Evolutionary conservation across 768 basidiomycete genomes (phyloP), one percentile per base, ranked within the genome.

Genomic region (Pholiota conissans): DNA sequence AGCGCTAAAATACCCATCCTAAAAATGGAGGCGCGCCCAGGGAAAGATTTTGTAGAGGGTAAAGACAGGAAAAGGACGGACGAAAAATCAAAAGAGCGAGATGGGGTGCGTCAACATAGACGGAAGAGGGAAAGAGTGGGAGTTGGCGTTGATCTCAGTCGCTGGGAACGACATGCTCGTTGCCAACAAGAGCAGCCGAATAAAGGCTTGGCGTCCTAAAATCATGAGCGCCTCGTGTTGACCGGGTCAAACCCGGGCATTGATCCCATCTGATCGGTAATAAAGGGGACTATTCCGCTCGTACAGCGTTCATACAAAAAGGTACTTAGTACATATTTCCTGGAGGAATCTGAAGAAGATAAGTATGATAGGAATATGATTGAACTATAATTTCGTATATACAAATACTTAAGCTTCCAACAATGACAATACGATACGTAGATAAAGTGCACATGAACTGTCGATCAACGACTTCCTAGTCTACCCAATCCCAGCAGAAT

Each of bases 1-100:
- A 67, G 49, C 40, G 56, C 58, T 14, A 63, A 42, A 32, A 61
- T 50, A 26, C 55, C 57, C 52, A 62, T 62, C 24, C 45, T 18
- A 39, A 53, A 14, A 34, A 34, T 27, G 37, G 9, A 27, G 35
- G 26, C 11, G 26, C 11, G 42, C 13, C 20, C 18, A 37, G 34
- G 39, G 20, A 42, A 40, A 47, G 35, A 51, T 35, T 45, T 35
- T 27, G 52, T n/a, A n/a, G 27, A 18, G 16, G 49, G 22, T 35
- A 56, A 39, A 32, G 26, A 48, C 18, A 50, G 52, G n/a, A 54
- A 49, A 29, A 57, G 40, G 14, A 26, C 45, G 28, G 40, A 35
- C 16, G 52, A n/a, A n/a, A n/a, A 32, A 55, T 52, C 32, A 56
- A 61, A 59, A 30, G 55, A 56, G 35, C 14, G 53, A 60, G 42